Conservation (phyloP, 75 land plant species). For the Pseudotsuga menziesii region DNA sequence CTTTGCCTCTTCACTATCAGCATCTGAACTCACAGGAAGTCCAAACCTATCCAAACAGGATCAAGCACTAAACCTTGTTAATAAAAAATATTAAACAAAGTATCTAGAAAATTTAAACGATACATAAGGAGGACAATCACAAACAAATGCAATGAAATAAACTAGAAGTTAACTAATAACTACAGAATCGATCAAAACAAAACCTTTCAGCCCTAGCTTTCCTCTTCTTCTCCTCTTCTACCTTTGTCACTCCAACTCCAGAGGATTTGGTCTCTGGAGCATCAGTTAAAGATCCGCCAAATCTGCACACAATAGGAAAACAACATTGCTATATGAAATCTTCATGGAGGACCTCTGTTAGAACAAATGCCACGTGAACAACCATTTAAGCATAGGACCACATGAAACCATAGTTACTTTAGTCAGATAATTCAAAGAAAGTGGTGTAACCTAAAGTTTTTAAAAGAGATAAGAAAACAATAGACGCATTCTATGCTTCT, state of each 20-base stretch:
- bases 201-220: constrained; percentile 11
- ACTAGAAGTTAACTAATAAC: too few species aligned
- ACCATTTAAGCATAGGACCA: too few species aligned
- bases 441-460: too few species aligned
- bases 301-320: background rate
- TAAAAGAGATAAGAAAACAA: too few species aligned
- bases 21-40: background rate
- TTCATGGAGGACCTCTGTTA: too few species aligned
- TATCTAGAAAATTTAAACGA: background rate
- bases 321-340: too few species aligned
- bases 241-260: too few species aligned
- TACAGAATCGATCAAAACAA: background rate
- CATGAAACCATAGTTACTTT: too few species aligned
- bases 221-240: constrained; percentile 10
- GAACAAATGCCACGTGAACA: too few species aligned
- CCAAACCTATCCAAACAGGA: constrained; percentile 5
- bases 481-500: too few species aligned
- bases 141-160: background rate
- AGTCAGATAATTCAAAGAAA: too few species aligned
- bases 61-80: background rate
- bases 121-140: background rate
- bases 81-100: too few species aligned
- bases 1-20: constrained; percentile 8
- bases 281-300: background rate
- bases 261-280: background rate